phyloP scores from a whole-genome alignment of 2,329 filamentous ascomycete species.

The Fusarium oxysporum region DNA sequence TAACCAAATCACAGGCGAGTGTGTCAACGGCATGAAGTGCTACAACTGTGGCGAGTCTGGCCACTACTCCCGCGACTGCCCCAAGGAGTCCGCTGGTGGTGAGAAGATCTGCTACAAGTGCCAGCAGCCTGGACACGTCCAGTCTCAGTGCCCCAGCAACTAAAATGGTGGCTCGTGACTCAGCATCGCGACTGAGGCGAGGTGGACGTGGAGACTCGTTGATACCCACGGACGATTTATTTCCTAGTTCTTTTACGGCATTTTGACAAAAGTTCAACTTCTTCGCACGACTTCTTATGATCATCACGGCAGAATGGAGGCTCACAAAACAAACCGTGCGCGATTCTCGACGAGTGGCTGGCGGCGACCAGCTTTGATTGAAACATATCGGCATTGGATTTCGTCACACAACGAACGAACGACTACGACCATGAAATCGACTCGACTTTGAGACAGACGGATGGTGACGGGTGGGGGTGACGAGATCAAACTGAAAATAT shows the following conservation, averaged over 20 bases:
- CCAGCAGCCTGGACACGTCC: conserved; percentile 86
- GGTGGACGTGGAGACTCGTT: conserved; percentile 57
- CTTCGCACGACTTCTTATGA: conserved; percentile 48
- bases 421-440: conserved; percentile 42
- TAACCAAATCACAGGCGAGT: conserved; percentile 72
- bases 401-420: conserved; percentile 43
- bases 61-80: conserved; percentile 95
- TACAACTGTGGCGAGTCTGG: conserved; percentile 98
- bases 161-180: conserved; percentile 52
- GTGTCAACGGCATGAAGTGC: conserved; percentile 99
- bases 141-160: conserved; percentile 91
- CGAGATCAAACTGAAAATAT: conserved; percentile 40
- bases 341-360: conserved; percentile 42
- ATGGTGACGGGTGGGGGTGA: conserved; percentile 47
- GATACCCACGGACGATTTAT: conserved; percentile 56
- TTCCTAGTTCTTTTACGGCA: conserved; percentile 45
- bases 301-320: conserved; percentile 46
- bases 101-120: conserved; percentile 99
- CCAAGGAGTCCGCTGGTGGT: conserved; percentile 84
- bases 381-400: conserved; percentile 49
- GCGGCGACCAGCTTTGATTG: conserved; percentile 42
- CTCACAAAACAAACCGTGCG: conserved; percentile 45
- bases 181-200: conserved; percentile 41
- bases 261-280: conserved; percentile 48
- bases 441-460: conserved; percentile 44